These are phyloP conservation scores for Solanum chacoense DNA, from an alignment of 305 asterid species.

Conservation along the genomic window DNA sequence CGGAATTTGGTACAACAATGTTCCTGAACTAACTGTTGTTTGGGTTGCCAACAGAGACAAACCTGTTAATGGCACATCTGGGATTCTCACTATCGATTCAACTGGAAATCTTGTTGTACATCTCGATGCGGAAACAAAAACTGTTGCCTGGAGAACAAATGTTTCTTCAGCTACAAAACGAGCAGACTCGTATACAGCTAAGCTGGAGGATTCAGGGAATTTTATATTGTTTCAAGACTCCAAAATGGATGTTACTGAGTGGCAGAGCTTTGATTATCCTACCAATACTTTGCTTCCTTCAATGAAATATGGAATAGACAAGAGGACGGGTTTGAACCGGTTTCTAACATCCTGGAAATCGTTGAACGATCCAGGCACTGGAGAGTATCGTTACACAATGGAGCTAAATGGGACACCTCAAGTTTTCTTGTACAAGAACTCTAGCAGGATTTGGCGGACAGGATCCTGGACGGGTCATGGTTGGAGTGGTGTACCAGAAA, in stretches of 20 bases:
- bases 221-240: conserved; percentile 13
- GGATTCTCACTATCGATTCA: conserved; percentile 11
- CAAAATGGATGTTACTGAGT: neutral
- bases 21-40: conserved; percentile 26
- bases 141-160: conserved; percentile 18
- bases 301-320: conserved; percentile 21
- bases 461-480: conserved; percentile 35
- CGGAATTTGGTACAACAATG: conserved; percentile 28
- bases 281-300: conserved; percentile 21
- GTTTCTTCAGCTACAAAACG: neutral
- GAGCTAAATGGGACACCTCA: conserved; percentile 28
- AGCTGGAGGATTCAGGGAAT: conserved; percentile 22
- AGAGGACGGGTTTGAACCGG: conserved; percentile 17
- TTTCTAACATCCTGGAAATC: conserved; percentile 27
- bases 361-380: conserved; percentile 19
- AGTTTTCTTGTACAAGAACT: conserved; percentile 5
- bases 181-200: neutral
- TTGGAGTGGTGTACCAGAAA: conserved; percentile 30
- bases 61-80: conserved; percentile 15
- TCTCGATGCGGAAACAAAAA: neutral
- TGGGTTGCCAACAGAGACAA: conserved; percentile 31
- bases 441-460: conserved; percentile 20
- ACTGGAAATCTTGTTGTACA: conserved; percentile 24
- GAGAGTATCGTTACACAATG: conserved; percentile 15
- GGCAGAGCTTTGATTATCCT: conserved; percentile 37